phyloP scores from a whole-genome alignment of 495 filamentous ascomycete genomes.

The Parmelia sp. region DNA sequence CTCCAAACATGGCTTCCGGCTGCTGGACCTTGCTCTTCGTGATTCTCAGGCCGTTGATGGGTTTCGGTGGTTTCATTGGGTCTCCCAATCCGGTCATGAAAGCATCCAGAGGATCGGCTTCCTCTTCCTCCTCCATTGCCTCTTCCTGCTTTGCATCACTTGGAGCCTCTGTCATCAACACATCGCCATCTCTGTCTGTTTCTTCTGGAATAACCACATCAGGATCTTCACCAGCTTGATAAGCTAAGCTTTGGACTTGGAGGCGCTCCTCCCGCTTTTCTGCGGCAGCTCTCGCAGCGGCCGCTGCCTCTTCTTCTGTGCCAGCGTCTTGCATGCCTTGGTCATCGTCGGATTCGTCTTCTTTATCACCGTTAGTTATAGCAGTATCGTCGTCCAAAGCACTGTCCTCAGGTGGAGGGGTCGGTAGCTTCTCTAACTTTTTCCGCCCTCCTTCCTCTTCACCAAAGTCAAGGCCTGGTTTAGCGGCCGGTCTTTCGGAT shows the following conservation, averaged over 20 bases:
- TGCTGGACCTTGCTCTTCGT: constrained; percentile 49
- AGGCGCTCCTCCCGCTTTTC: constrained; percentile 67
- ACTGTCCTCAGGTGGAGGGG: constrained; percentile 55
- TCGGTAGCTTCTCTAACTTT: constrained; percentile 82
- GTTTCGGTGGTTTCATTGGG: constrained; percentile 39
- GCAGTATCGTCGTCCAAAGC: constrained; percentile 51
- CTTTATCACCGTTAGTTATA: constrained; percentile 51
- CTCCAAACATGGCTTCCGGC: constrained; percentile 78
- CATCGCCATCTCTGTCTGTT: constrained; percentile 37
- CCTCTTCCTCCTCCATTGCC: constrained; percentile 54
- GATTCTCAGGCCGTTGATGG: constrained; percentile 36
- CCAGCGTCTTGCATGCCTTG: constrained; percentile 67
- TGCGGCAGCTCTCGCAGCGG: constrained; percentile 73
- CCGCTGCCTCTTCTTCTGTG: constrained; percentile 80
- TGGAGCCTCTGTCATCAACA: constrained; percentile 38
- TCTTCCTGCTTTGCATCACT: constrained; percentile 31
- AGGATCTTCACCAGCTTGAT: constrained; percentile 33
- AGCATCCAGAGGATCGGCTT: constrained; percentile 87
- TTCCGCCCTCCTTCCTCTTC: constrained; percentile 81
- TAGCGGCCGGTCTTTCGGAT: constrained; percentile 58
- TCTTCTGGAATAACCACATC: constrained; percentile 32
- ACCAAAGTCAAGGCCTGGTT: constrained; percentile 72
- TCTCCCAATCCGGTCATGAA: constrained; percentile 84
- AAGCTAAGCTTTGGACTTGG: constrained; percentile 45
- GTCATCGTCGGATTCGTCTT: constrained; percentile 61